Percentiles rank a stretch among this genome's conserved stretches.
Conservation (phyloP, 306 rosid species). For the Medicago lupulina region DNA sequence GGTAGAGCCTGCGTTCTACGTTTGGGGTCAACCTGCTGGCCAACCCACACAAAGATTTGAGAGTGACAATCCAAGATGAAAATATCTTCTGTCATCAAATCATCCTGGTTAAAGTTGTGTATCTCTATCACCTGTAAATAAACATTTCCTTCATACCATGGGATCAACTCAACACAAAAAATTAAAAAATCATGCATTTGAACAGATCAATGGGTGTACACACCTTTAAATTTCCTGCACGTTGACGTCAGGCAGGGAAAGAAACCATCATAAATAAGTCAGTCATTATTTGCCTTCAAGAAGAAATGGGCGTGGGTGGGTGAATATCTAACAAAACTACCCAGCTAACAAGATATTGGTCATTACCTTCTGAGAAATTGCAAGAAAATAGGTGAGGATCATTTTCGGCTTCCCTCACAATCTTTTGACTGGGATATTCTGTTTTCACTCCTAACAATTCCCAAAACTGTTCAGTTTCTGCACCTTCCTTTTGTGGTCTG, state of each 20-base stretch:
- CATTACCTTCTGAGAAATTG: conserved; percentile 67
- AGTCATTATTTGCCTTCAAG: conserved; percentile 44
- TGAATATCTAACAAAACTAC: conserved; percentile 38
- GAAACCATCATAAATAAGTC: conserved; percentile 52
- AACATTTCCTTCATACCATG: conserved; percentile 12
- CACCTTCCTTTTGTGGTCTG: conserved; percentile 82
- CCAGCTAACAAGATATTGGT: conserved; percentile 32
- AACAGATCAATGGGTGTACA: conserved; percentile 43
- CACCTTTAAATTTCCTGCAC: conserved; percentile 84
- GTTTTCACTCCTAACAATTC: conserved; percentile 82
- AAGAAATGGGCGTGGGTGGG: conserved; percentile 30
- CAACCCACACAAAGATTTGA: conserved; percentile 92
- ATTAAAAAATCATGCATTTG: conserved; percentile 35
- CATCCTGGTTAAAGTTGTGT: conserved; percentile 94
- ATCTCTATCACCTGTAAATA: conserved; percentile 80
- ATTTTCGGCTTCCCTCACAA: conserved; percentile 66
- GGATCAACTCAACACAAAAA: conserved; percentile 31
- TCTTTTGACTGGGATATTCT: conserved; percentile 84
- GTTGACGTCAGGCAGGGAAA: conserved; percentile 44
- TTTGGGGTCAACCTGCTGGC: conserved; percentile 80
- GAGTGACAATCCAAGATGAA: conserved; percentile 83
- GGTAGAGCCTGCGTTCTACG: conserved; percentile 71
- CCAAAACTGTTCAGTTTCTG: conserved; percentile 95
- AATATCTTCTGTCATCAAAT: conserved; percentile 97
- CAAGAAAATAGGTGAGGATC: conserved; percentile 91